These are phyloP conservation scores for Kwoniella pini DNA, from an alignment of 768 basidiomycete species.

Conservation along the genomic window DNA sequence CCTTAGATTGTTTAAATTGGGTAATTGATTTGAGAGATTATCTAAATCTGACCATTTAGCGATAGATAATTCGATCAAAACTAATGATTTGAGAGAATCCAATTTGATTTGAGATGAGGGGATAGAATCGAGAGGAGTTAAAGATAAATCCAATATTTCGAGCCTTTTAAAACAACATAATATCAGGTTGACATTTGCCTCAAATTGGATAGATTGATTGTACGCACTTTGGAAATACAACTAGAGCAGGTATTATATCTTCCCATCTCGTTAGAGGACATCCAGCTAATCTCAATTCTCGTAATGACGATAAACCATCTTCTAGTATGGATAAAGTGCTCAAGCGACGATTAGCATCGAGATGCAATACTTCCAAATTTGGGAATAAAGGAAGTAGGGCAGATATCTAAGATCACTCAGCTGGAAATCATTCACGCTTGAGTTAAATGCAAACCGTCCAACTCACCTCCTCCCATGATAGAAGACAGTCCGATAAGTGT, in stretches of 20 bases:
- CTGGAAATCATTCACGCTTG: not conserved
- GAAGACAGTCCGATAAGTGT: constrained; percentile 30
- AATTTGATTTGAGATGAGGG: not conserved
- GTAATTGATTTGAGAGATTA: constrained; percentile 12
- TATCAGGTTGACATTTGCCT: too few species aligned
- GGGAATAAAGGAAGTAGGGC: constrained; percentile 12
- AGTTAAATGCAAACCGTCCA: not conserved
- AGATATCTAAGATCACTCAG: constrained; percentile 1
- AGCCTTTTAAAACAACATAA: not conserved
- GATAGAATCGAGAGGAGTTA: constrained; percentile 1
- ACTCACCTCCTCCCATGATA: constrained; percentile 46
- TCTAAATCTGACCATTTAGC: constrained; percentile 5
- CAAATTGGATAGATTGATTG: not conserved
- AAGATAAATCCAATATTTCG: constrained; percentile 12
- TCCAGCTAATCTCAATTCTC: constrained; percentile 33
- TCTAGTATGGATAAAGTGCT: not conserved
- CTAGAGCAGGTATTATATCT: constrained; percentile 7
- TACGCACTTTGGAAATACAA: not conserved
- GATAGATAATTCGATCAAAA: not conserved
- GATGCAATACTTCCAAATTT: constrained; percentile 23
- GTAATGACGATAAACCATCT: constrained; percentile 11
- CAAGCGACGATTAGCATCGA: constrained; percentile 29
- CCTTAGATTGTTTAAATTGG: constrained; percentile 18
- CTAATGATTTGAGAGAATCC: constrained; percentile 3
- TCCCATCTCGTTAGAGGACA: constrained; percentile 38